Evolutionary conservation across 345 rosid genomes (phyloP), one percentile per base, ranked within the genome.

Genomic region (Ricinus communis): DNA sequence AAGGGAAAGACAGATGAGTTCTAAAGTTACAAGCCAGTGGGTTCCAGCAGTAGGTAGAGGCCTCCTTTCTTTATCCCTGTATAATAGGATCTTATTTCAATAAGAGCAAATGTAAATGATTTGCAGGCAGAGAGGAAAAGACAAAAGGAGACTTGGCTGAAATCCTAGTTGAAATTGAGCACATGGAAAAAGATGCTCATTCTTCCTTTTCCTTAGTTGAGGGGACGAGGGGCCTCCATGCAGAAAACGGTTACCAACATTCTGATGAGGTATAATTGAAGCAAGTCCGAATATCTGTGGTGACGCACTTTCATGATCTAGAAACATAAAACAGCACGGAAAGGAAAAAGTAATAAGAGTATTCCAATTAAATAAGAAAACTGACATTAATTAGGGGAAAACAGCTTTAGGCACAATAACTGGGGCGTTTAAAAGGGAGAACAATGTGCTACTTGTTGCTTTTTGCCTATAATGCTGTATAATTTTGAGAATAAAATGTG

Each of bases 11-110:
- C 60, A 21, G 15, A 13, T 38, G 47, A 22, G 52, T 67, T 38
- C 71, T 51, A 33, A 52, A 67, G 33, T 38, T 33, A 52, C 30
- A 21, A 51, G 46, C 28, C 58, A 66, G 58, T 38, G 2, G 41
- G 56, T 47, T 65, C 7, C 41, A 27, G 40, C 19, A 47, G 40
- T 24, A 66, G 70, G 70, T 50, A 50, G 21, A 16, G 22, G 16
- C n/a, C 2, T 54, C 21, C 14, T 0, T 13, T 58, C 11, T 51
- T 11, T 50, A 18, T 24, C 56, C 30, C 51, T 58, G 22, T 10
- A 11, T 30, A 13, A 16, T 52, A 18, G n/a, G 28, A n/a, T 41
- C n/a, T 11, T 0, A 11, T 30, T 66, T 50, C 28, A 18, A 4
- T 46, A 61, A 8, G 25, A 24, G 6, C 47, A 61, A 66, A 31